Conservation (phyloP, 441 rosid genomes). For the Brassica hybrid region DNA sequence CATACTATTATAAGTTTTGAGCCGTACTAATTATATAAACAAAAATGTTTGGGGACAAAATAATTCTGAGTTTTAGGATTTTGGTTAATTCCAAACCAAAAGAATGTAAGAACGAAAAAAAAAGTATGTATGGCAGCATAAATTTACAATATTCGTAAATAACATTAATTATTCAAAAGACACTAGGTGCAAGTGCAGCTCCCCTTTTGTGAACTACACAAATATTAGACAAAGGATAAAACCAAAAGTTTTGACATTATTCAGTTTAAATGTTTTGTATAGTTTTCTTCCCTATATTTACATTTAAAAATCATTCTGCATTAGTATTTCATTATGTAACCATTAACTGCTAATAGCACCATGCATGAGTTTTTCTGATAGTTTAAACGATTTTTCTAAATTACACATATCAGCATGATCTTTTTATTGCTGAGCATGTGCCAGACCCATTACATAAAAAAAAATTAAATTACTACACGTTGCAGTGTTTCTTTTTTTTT, state of each 20-base stretch:
- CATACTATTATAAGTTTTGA: not conserved
- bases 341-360: not conserved
- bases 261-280: not conserved
- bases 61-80: not conserved
- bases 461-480: conserved; percentile 11
- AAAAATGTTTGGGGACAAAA: not conserved
- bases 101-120: not conserved
- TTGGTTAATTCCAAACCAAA: not conserved
- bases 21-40: not conserved
- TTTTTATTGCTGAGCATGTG: not conserved
- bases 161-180: not conserved
- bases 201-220: conserved; percentile 1
- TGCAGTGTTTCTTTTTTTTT: not conserved
- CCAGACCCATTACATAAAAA: not conserved
- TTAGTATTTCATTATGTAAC: not conserved
- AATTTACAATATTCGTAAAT: not conserved
- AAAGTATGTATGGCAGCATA: not conserved
- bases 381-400: not conserved
- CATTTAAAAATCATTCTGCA: not conserved
- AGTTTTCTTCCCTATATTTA: not conserved
- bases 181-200: not conserved
- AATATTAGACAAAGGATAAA: not conserved
- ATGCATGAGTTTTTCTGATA: not conserved
- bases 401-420: not conserved
- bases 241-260: conserved; percentile 1